Base-by-base conservation (phyloP, 2,329 filamentous ascomycete species). In the Ceratocystis ficicola region DNA sequence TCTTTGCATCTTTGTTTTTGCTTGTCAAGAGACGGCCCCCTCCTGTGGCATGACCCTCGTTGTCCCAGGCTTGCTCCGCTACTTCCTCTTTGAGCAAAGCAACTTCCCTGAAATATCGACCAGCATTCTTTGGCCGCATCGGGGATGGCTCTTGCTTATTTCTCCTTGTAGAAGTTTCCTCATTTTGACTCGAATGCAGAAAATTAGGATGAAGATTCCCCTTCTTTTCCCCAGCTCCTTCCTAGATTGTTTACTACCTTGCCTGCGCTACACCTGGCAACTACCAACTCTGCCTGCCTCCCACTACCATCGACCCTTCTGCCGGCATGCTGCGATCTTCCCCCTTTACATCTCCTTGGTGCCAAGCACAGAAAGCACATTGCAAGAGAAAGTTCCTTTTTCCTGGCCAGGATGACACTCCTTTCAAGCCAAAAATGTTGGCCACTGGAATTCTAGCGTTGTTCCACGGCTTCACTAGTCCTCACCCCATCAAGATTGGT, bases 381-480 rank as follows among this genome's bases (percentile, higher is more conserved):
- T 30, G n/a, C 25, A 36, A 12, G 12, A 59, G 28, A 57, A 57
- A 57, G 52, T 30, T 6, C 22, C 28, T 30, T 10, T 1, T 32
- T 32, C 3, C 12, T 59, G 15, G 1, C 17, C 15, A 36, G 15
- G 22, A 59, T 59, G 1, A 3, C 15, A 32, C 12, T 59, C 52
- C 52, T 59, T n/a, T 10, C 2, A 4, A 41, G 36, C 0, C 6
- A 7, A n/a, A n/a, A 59, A 59, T 25, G 17, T 20, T 36, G 52
- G 28, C 52, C 52, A 59, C 52, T 59, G 52, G 52, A 59, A 59
- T 59, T 59, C 52, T 59, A 59, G 52, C 22, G 52, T 36, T 30
- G 52, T 59, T 59, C 52, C 52, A 36, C 32, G n/a, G 52, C 32
- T 7, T n/a, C 8, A 59, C 48, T 52, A 52, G 20, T 41, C 36